phyloP scores from a whole-genome alignment of 305 asterid species.

The Fraxinus xanthoxyloides region DNA sequence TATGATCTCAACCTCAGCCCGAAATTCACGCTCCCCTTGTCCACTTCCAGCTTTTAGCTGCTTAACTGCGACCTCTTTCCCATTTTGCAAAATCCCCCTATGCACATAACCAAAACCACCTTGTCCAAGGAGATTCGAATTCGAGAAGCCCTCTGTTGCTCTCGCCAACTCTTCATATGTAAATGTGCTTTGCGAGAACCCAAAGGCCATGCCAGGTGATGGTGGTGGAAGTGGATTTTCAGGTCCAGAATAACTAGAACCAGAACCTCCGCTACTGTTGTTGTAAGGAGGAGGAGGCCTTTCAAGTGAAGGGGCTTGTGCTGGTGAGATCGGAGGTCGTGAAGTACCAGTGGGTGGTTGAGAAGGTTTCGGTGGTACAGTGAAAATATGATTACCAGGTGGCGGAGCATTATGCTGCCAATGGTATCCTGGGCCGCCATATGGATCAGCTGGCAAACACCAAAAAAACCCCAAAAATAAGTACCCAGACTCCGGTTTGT shows the following conservation, averaged over 20 bases:
- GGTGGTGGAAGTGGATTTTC: constrained; percentile 63
- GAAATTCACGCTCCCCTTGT: constrained; percentile 92
- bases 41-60: constrained; percentile 91
- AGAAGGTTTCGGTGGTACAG: constrained; percentile 56
- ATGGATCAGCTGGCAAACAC: constrained; percentile 51
- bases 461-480: constrained; percentile 8
- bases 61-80: constrained; percentile 87
- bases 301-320: constrained; percentile 22
- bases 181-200: constrained; percentile 74
- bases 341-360: constrained; percentile 45
- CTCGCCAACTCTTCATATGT: constrained; percentile 68
- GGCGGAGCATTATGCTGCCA: constrained; percentile 73
- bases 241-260: constrained; percentile 68
- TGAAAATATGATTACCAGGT: constrained; percentile 45
- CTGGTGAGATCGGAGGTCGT: constrained; percentile 44
- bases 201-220: constrained; percentile 71
- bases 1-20: constrained; percentile 90
- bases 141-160: constrained; percentile 94
- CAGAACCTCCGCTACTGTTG: constrained; percentile 80
- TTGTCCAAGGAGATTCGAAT: constrained; percentile 93
- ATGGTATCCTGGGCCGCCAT: constrained; percentile 54
- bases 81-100: constrained; percentile 79
- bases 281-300: constrained; percentile 49
- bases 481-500: constrained; percentile 2
- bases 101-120: constrained; percentile 98